A percentile compares a stretch with the other conserved stretches of the same genome.
These are phyloP conservation scores for Pythium vanterpoolii DNA, from an alignment of 352 stramenopile genomes.

Conservation along the genomic window DNA sequence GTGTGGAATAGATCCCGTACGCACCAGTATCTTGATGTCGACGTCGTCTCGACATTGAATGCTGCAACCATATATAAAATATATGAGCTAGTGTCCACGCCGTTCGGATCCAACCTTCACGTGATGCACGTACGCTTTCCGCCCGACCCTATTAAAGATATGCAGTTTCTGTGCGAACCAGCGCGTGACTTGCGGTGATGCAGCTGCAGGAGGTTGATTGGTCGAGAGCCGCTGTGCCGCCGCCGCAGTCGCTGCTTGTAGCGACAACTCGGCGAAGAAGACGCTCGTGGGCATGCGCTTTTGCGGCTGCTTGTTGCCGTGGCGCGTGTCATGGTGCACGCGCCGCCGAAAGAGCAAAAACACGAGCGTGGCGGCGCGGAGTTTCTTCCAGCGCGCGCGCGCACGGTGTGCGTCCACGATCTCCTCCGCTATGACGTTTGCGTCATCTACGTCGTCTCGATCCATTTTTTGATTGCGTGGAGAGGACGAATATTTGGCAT, in stretches of 20 bases:
- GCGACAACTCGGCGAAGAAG: conserved; percentile 12
- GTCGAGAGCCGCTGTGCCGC: conserved; percentile 10
- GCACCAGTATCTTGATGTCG: conserved; percentile 48
- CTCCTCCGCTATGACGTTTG: neutral
- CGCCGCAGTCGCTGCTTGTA: neutral
- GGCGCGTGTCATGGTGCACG: conserved; percentile 6
- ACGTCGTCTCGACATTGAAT: conserved; percentile 41
- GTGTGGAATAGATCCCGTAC: neutral
- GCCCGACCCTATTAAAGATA: conserved; percentile 27
- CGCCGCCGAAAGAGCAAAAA: conserved; percentile 27
- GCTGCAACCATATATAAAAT: conserved; percentile 7
- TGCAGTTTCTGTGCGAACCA: conserved; percentile 28
- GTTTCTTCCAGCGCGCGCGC: conserved; percentile 25
- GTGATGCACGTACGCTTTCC: conserved; percentile 26
- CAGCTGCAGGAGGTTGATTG: neutral
- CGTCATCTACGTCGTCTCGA: neutral
- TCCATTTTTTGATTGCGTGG: neutral
- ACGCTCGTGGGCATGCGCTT: conserved; percentile 15
- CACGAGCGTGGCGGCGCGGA: conserved; percentile 32
- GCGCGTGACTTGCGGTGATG: conserved; percentile 3
- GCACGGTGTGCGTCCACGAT: neutral
- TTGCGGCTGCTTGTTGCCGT: neutral
- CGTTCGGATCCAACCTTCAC: neutral
- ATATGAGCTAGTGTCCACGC: too few relatives aligned
- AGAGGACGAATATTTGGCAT: neutral